These are phyloP conservation scores for Penicillium palitans DNA, from an alignment of 2,329 filamentous ascomycete genomes.

Conservation along the genomic window DNA sequence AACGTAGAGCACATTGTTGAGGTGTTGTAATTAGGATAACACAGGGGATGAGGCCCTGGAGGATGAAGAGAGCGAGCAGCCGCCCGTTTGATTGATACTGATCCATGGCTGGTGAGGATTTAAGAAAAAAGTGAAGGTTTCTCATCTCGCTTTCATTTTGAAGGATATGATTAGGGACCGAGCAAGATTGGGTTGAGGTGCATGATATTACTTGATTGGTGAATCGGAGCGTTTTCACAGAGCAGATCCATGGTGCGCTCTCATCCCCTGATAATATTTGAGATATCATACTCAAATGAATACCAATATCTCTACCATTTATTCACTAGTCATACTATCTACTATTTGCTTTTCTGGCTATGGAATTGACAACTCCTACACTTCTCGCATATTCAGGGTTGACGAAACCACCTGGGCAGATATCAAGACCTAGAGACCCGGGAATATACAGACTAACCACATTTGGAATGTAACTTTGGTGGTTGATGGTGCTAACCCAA, in stretches of 20 bases:
- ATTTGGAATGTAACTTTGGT: not conserved
- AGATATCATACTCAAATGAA: too few relatives aligned
- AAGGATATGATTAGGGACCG: not conserved
- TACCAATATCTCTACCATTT: not conserved
- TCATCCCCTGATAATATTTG: not conserved
- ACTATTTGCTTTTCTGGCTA: not conserved
- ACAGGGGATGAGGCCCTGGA: conserved; percentile 5
- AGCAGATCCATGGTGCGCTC: not conserved
- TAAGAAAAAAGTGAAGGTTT: not conserved
- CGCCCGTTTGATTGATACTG: not conserved
- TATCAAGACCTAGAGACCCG: not conserved
- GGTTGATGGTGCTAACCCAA: not conserved
- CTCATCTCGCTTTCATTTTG: not conserved
- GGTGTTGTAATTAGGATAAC: conserved; percentile 13
- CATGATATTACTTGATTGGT: not conserved
- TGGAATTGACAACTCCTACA: not conserved
- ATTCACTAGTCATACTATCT: not conserved
- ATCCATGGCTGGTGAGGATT: not conserved
- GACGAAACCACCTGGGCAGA: not conserved
- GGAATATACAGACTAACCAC: not conserved
- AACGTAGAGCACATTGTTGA: conserved; percentile 13
- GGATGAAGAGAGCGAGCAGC: not conserved
- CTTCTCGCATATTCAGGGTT: not conserved
- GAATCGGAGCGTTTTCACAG: not conserved
- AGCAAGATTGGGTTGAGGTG: too few relatives aligned